Percentiles rank a stretch among this genome's conserved stretches.
These are phyloP conservation scores for Boletus rubroflammeus DNA, from an alignment of 768 basidiomycete species.

Conservation along the genomic window DNA sequence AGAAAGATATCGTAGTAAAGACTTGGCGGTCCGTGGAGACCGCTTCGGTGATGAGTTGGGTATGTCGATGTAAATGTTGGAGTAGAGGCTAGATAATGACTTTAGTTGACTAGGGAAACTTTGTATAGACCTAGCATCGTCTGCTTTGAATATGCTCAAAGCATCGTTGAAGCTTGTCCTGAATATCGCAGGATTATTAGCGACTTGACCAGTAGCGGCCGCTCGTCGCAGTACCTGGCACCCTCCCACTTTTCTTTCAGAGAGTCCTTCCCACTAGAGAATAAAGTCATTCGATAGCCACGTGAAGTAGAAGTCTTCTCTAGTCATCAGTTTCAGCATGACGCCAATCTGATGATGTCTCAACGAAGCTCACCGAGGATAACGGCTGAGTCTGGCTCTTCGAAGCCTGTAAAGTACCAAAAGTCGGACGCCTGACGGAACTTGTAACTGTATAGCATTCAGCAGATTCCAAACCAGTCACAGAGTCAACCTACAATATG, in stretches of 20 bases:
- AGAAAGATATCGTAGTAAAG: slow-evolving; percentile 52
- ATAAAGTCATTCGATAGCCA: slow-evolving; percentile 87
- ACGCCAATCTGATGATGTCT: neutral
- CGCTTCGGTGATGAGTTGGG: slow-evolving; percentile 39
- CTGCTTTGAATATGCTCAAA: slow-evolving; percentile 68
- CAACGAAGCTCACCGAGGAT: slow-evolving; percentile 58
- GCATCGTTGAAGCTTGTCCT: slow-evolving; percentile 69
- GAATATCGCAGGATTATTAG: slow-evolving; percentile 3
- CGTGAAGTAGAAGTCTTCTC: slow-evolving; percentile 67
- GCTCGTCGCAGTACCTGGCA: slow-evolving; percentile 45
- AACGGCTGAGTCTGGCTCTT: slow-evolving; percentile 88
- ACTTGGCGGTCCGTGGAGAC: slow-evolving; percentile 43
- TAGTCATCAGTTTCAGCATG: slow-evolving; percentile 25
- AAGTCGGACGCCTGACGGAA: slow-evolving; percentile 91
- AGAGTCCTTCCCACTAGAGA: slow-evolving; percentile 70
- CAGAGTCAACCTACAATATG: slow-evolving; percentile 64
- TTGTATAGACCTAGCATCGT: slow-evolving; percentile 61
- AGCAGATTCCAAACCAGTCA: slow-evolving; percentile 8
- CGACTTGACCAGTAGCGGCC: neutral
- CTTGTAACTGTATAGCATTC: slow-evolving; percentile 66
- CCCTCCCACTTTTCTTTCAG: slow-evolving; percentile 92
- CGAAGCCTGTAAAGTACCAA: slow-evolving; percentile 95
- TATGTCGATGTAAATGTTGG: slow-evolving; percentile 52
- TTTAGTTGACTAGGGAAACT: slow-evolving; percentile 57
- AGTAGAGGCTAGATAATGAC: slow-evolving; percentile 45